Base-by-base conservation (phyloP, 2,329 filamentous ascomycete genomes). In the Aspergillus thermomutatus region DNA sequence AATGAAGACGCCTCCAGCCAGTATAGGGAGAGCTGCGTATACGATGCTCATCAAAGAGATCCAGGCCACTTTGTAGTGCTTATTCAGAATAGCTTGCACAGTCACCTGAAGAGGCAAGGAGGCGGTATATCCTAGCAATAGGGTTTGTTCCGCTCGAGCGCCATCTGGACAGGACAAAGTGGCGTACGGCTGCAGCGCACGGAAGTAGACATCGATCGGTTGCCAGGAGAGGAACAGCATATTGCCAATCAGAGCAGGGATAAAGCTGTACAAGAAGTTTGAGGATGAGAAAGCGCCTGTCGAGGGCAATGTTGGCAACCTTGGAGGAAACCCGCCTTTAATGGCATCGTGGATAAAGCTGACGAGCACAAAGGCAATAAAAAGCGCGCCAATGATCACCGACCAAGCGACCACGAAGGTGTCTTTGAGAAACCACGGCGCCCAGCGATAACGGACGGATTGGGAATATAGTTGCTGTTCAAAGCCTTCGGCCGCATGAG, bases 241-340 rank as follows among this genome's bases (percentile, higher is more conserved):
- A 53, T 80, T 83, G 1, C 81, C 85, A 43, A 87, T 80, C 3
- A 86, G 56, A 0, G 80, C 75, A 0, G 85, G 85, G 21, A 88
- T 69, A 62, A 88, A 87, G 61, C 82, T 85, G 77, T 92, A 97
- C 51, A 96, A 77, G 75, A 97, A 97, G 73, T 96, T 91, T 50
- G 91, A 90, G 0, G 90, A 80, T 1, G 91, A 95, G 73, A 95
- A 97, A 19, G 88, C 90, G 26, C 78, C 79, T 0, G 75, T 66
- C 3, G 82, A 77, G 1, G 90, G 85, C 2, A 79, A 77, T 0
- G 87, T 85, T 9, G 80, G 76, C 1, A 96, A 77, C 6, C 81
- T 77, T 2, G 92, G 91, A 6, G 81, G 72, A 71, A 96, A 97
- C 8, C 92, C 92, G 7, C 80, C 71, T 40, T 82, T 76, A 28